Percentiles rank a stretch among this genome's conserved stretches.
These are phyloP conservation scores for Microdochium trichocladiopsis DNA, from an alignment of 2,329 filamentous ascomycete species.

Conservation along the genomic window DNA sequence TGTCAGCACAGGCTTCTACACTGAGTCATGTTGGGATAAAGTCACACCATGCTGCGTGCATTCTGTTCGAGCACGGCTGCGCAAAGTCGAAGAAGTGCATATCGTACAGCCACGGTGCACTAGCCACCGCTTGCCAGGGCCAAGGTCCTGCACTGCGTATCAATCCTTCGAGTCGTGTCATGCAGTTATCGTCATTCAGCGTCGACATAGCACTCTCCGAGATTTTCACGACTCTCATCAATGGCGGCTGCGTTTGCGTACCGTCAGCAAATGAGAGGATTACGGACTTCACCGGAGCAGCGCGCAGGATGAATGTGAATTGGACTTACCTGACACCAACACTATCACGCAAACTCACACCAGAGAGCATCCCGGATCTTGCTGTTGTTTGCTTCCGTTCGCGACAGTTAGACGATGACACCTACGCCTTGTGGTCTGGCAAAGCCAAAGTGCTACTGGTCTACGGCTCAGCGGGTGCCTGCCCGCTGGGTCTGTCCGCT, in stretches of 20 bases:
- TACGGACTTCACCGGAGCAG: constrained; percentile 31
- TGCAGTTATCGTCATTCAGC: constrained; percentile 50
- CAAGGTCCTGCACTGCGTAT: constrained; percentile 45
- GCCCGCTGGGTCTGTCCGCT: constrained; percentile 43
- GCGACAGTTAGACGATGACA: constrained; percentile 40
- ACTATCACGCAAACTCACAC: constrained; percentile 29
- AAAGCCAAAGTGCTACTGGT: constrained; percentile 39
- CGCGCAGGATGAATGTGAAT: constrained; percentile 33
- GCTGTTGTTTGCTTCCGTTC: constrained; percentile 31
- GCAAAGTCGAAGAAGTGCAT: constrained; percentile 52
- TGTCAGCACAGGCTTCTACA: constrained; percentile 19
- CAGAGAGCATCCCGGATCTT: constrained; percentile 16
- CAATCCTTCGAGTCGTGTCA: constrained; percentile 42
- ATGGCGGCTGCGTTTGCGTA: constrained; percentile 45
- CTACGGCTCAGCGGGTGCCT: constrained; percentile 44
- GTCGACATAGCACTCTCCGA: constrained; percentile 48
- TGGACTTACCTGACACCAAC: constrained; percentile 42
- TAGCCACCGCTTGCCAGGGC: constrained; percentile 45
- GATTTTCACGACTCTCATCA: constrained; percentile 41
- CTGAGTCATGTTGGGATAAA: constrained; percentile 22
- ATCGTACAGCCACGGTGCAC: constrained; percentile 52
- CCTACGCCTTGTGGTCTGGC: constrained; percentile 36
- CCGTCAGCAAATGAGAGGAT: constrained; percentile 34
- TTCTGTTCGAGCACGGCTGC: constrained; percentile 53
- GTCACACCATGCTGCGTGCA: constrained; percentile 46